These are phyloP conservation scores for Leccinum pseudoinsigne DNA, from an alignment of 1,284 basidiomycete species.

Conservation along the genomic window DNA sequence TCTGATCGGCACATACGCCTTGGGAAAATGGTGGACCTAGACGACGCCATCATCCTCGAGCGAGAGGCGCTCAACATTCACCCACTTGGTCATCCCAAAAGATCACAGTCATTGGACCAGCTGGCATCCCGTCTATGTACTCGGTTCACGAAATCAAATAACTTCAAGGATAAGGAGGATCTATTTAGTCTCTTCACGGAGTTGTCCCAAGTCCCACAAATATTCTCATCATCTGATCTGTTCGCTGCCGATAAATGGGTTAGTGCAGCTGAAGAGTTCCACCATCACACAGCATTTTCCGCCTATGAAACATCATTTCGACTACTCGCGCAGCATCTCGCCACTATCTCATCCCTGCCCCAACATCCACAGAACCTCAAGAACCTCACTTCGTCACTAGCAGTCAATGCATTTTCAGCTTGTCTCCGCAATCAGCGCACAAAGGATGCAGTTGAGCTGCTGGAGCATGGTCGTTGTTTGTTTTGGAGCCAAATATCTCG, in stretches of 20 bases:
- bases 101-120: not conserved
- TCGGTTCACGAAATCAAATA: not conserved
- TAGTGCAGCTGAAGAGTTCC: not conserved
- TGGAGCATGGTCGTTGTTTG: not conserved
- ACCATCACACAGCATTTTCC: not conserved
- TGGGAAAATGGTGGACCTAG: not conserved
- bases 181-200: not conserved
- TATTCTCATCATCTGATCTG: not conserved
- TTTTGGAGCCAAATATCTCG: not conserved
- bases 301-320: not conserved
- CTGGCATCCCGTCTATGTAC: not conserved
- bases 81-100: not conserved
- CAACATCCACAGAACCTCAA: not conserved
- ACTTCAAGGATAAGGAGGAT: not conserved
- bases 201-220: not conserved
- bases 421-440: not conserved
- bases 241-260: not conserved
- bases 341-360: not conserved
- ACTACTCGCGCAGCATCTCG: not conserved
- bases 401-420: not conserved
- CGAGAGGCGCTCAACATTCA: not conserved
- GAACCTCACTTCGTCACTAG: not conserved
- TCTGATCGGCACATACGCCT: not conserved
- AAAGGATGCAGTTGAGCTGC: not conserved
- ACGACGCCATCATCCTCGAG: not conserved